Conservation (phyloP, 257 asterid species). For the Plantago major region DNA sequence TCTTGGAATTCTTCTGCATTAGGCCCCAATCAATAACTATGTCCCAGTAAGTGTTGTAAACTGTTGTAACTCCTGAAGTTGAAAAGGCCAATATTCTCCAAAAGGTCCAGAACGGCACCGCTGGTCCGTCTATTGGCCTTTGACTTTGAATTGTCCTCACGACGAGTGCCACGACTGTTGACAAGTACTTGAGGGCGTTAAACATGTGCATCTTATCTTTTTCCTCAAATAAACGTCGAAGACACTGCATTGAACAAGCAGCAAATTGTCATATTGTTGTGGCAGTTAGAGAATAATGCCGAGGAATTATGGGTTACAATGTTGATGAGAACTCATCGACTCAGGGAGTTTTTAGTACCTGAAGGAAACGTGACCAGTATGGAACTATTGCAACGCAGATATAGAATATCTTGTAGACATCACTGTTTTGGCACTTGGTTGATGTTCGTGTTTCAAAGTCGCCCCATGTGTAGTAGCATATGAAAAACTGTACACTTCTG, state of each 20-base stretch:
- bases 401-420: slow-evolving; percentile 28
- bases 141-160: slow-evolving; percentile 44
- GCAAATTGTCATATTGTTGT: neutral
- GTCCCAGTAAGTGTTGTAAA: slow-evolving; percentile 74
- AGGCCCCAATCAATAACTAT: slow-evolving; percentile 84
- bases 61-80: slow-evolving; percentile 57
- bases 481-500: slow-evolving; percentile 60
- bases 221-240: slow-evolving; percentile 60
- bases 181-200: slow-evolving; percentile 55
- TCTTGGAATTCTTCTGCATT: slow-evolving; percentile 42
- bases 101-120: slow-evolving; percentile 1
- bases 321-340: no score
- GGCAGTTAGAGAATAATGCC: no score
- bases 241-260: slow-evolving; percentile 35
- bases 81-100: slow-evolving; percentile 52
- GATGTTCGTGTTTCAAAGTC: slow-evolving; percentile 44
- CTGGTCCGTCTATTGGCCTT: neutral
- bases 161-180: slow-evolving; percentile 68
- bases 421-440: slow-evolving; percentile 22
- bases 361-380: slow-evolving; percentile 57
- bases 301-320: no score
- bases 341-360: slow-evolving; percentile 31
- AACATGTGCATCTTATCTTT: slow-evolving; percentile 39
- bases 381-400: slow-evolving; percentile 62
- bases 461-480: slow-evolving; percentile 70